A percentile compares a stretch with the other conserved stretches of the same genome.
phyloP scores from a whole-genome alignment of 2,329 filamentous ascomycete genomes.

The Apiospora hydei region DNA sequence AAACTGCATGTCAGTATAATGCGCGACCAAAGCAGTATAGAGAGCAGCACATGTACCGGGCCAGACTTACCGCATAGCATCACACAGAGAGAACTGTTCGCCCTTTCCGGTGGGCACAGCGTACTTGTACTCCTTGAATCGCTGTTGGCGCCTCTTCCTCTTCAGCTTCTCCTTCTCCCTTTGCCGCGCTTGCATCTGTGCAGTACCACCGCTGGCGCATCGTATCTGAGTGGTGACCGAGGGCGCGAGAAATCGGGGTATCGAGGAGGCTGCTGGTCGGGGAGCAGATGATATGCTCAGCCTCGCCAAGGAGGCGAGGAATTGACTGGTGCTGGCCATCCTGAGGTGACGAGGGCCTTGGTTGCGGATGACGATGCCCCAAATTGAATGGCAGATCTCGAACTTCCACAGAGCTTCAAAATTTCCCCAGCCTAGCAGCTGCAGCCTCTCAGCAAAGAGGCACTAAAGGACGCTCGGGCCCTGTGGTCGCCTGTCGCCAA shows the following conservation, averaged over 20 bases:
- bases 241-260: conserved; percentile 60
- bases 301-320: conserved; percentile 62
- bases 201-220: conserved; percentile 44
- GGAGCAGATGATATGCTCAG: conserved; percentile 51
- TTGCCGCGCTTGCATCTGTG: conserved; percentile 47
- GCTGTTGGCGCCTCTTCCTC: conserved; percentile 69
- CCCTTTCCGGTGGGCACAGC: conserved; percentile 66
- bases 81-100: conserved; percentile 81
- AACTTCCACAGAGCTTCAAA: conserved; percentile 22
- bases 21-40: background rate
- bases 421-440: conserved; percentile 31
- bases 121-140: conserved; percentile 69
- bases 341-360: conserved; percentile 8
- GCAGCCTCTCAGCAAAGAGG: background rate
- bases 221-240: conserved; percentile 52
- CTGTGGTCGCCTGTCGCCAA: background rate
- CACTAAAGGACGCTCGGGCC: conserved; percentile 15
- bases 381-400: conserved; percentile 16
- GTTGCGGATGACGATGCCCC: conserved; percentile 15
- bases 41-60: conserved; percentile 21
- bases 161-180: conserved; percentile 61
- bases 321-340: conserved; percentile 55
- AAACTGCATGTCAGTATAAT: background rate
- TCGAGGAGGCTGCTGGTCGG: conserved; percentile 49
- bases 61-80: conserved; percentile 82